Conservation (phyloP, 2,329 filamentous ascomycete species). For the Xylaria sp. region DNA sequence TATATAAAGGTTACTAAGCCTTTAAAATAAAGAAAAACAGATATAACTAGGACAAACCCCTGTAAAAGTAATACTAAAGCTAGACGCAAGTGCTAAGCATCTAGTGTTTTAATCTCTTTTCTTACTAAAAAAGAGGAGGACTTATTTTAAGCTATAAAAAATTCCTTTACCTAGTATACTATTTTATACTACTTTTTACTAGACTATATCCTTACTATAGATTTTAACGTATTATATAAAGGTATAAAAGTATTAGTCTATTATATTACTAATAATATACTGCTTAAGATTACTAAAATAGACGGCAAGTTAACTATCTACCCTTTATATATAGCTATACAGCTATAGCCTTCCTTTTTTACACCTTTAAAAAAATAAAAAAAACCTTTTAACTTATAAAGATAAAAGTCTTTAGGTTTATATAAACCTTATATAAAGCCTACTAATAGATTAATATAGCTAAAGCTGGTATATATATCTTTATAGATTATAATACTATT, state of each 20-base stretch:
- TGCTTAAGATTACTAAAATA: background rate
- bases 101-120: background rate
- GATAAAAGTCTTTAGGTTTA: background rate
- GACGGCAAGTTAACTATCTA: background rate
- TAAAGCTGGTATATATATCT: background rate
- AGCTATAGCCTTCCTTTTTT: background rate
- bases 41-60: background rate
- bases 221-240: constrained; percentile 12
- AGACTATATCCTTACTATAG: constrained; percentile 1
- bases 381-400: background rate
- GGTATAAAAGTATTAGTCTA: constrained; percentile 10
- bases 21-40: background rate
- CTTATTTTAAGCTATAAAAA: constrained; percentile 12
- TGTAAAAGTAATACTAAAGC: background rate
- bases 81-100: background rate
- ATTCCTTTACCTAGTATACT: constrained; percentile 7
- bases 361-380: background rate
- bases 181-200: background rate
- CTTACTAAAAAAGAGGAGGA: background rate
- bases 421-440: background rate
- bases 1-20: background rate
- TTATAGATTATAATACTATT: background rate
- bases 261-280: constrained; percentile 3
- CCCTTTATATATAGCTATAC: background rate
- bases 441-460: background rate